Evolutionary conservation across 2,329 filamentous ascomycete genomes (phyloP).

Genomic region (Lachnellula occidentalis): DNA sequence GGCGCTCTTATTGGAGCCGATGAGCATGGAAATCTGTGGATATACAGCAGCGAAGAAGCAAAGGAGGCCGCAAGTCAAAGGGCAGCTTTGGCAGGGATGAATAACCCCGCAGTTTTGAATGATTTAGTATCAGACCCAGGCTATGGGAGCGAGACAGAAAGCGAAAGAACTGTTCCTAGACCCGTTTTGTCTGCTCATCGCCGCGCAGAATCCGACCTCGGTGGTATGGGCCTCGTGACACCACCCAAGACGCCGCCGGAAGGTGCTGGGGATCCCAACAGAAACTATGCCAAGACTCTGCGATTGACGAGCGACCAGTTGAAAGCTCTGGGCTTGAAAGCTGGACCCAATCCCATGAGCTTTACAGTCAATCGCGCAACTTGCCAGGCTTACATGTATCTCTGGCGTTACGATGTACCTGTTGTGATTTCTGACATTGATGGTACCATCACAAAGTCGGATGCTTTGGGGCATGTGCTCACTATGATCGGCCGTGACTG

Average conservation of each 20-base stretch:
- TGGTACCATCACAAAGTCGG: constrained; percentile 96
- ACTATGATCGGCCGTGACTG: constrained; percentile 97
- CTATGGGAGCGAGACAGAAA: constrained; percentile 83
- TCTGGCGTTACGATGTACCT: constrained; percentile 86
- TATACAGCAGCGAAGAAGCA: constrained; percentile 95
- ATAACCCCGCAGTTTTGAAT: constrained; percentile 16
- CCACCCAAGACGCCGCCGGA: constrained; percentile 65
- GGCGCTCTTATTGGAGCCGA: constrained; percentile 92
- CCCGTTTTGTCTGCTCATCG: constrained; percentile 46
- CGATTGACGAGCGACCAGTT: constrained; percentile 93
- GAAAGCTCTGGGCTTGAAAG: constrained; percentile 74
- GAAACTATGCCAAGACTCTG: constrained; percentile 94
- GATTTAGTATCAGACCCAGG: constrained; percentile 89
- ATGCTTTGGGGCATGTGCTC: constrained; percentile 86
- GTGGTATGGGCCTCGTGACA: constrained; percentile 49
- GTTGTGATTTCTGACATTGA: constrained; percentile 99
- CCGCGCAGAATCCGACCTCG: constrained; percentile 59
- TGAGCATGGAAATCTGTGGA: constrained; percentile 96
- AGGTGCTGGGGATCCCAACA: constrained; percentile 61
- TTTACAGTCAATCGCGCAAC: constrained; percentile 96
- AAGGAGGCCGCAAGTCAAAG: constrained; percentile 79
- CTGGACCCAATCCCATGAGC: constrained; percentile 87
- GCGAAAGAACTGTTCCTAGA: constrained; percentile 47
- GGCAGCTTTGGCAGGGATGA: constrained; percentile 45
- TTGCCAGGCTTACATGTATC: constrained; percentile 86